Conservation (phyloP, 495 filamentous ascomycete genomes). For the Aspergillus bridgeri region DNA sequence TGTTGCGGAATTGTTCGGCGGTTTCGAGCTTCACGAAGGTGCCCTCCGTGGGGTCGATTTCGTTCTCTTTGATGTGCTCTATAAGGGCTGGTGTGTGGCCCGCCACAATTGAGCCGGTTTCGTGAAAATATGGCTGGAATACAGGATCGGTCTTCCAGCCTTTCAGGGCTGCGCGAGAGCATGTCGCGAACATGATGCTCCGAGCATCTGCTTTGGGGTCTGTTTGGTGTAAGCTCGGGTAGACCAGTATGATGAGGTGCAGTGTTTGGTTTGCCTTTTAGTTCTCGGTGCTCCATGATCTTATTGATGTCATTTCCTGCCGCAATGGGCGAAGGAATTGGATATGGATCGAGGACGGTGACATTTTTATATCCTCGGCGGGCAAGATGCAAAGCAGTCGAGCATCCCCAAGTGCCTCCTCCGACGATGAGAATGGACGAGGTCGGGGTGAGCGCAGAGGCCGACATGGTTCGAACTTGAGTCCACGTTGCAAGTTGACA, state of each 20-base stretch:
- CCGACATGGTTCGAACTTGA: slow-evolving; percentile 9
- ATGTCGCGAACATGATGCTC: slow-evolving; percentile 34
- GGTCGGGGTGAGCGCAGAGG: slow-evolving; percentile 3
- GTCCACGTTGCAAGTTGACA: background rate
- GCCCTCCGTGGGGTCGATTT: slow-evolving; percentile 28
- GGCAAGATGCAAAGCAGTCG: slow-evolving; percentile 49
- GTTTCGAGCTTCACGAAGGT: slow-evolving; percentile 27
- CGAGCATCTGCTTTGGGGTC: slow-evolving; percentile 22
- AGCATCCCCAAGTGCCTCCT: slow-evolving; percentile 51
- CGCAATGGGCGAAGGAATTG: slow-evolving; percentile 47
- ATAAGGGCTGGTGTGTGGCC: slow-evolving; percentile 34
- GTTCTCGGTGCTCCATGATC: slow-evolving; percentile 48
- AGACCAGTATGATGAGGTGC: background rate
- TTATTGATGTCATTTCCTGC: slow-evolving; percentile 57
- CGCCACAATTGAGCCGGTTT: slow-evolving; percentile 45
- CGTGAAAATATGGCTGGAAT: slow-evolving; percentile 48
- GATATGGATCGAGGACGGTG: slow-evolving; percentile 44
- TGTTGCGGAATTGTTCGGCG: slow-evolving; percentile 44
- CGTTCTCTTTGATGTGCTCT: slow-evolving; percentile 33
- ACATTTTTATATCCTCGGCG: slow-evolving; percentile 46
- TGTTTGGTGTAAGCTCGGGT: background rate
- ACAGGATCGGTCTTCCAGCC: slow-evolving; percentile 49
- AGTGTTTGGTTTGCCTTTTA: slow-evolving; percentile 30
- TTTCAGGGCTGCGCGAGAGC: slow-evolving; percentile 34
- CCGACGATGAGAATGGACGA: slow-evolving; percentile 43